Conservation (phyloP, 192 early-diverging fungal species). For the Dissophora ornata region DNA sequence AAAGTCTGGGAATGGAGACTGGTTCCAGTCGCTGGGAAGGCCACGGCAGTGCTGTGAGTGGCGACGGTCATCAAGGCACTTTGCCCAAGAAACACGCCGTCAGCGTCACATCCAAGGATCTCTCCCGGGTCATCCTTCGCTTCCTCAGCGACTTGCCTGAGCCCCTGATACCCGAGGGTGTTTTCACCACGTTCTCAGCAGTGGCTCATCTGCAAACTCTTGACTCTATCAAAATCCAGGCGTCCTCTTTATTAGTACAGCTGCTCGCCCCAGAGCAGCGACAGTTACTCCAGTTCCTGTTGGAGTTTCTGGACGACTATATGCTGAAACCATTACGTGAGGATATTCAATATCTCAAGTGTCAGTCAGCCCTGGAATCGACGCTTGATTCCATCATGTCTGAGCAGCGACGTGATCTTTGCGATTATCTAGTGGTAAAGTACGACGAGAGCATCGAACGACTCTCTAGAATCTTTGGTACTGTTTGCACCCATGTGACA, state of each 20-base stretch:
- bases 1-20: background rate
- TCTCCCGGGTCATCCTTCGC: conserved; percentile 23
- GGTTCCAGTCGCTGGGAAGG: background rate
- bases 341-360: background rate
- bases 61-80: background rate
- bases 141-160: conserved; percentile 21
- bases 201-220: conserved; percentile 10
- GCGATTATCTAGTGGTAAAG: too few relatives aligned
- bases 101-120: conserved; percentile 8
- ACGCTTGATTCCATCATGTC: too few relatives aligned
- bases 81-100: too few relatives aligned
- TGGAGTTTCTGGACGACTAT: conserved; percentile 24
- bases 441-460: conserved; percentile 1
- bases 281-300: conserved; percentile 25
- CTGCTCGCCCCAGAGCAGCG: conserved; percentile 1
- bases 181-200: conserved; percentile 18
- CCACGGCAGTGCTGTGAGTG: background rate
- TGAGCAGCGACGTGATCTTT: too few relatives aligned
- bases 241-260: conserved; percentile 7
- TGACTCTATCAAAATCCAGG: conserved; percentile 24
- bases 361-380: too few relatives aligned
- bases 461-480: conserved; percentile 1
- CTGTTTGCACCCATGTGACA: conserved; percentile 5
- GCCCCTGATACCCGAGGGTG: conserved; percentile 13
- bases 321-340: conserved; percentile 12